Percentiles rank a stretch among this genome's conserved stretches.
Conservation (phyloP, 164 flowering plant genomes). For the Tetrastigma voinierianum region DNA sequence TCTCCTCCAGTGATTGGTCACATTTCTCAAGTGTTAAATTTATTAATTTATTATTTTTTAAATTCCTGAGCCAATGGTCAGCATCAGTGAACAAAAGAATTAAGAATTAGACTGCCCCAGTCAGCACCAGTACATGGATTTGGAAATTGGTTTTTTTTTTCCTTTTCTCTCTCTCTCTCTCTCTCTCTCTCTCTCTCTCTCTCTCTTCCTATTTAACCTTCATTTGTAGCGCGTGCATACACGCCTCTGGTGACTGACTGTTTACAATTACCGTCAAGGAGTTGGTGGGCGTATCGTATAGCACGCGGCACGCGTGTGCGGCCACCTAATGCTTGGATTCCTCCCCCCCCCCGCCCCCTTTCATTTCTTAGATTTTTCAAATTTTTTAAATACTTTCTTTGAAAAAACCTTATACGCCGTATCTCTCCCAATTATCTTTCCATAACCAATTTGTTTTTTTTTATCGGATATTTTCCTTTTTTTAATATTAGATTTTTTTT, state of each 20-base stretch:
- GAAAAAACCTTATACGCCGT: too few relatives aligned
- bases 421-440: too few relatives aligned
- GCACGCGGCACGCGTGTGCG: too few relatives aligned
- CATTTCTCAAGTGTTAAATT: background rate
- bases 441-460: too few relatives aligned
- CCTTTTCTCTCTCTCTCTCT: background rate
- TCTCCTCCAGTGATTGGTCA: background rate
- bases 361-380: too few relatives aligned
- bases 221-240: background rate
- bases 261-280: background rate
- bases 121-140: background rate
- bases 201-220: background rate
- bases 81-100: constrained; percentile 1
- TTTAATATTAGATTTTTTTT: too few relatives aligned
- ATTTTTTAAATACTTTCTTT: too few relatives aligned
- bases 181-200: background rate
- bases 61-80: constrained; percentile 8
- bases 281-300: background rate
- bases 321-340: too few relatives aligned
- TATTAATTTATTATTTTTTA: background rate
- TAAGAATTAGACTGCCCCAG: background rate
- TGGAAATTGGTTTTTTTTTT: background rate
- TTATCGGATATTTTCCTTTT: too few relatives aligned
- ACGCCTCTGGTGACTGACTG: too few relatives aligned
- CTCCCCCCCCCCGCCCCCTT: too few relatives aligned